A percentile compares a stretch with the other conserved stretches of the same genome.
Evolutionary conservation across 2,329 filamentous ascomycete genomes (phyloP).

Genomic region (Claviceps purpurea): DNA sequence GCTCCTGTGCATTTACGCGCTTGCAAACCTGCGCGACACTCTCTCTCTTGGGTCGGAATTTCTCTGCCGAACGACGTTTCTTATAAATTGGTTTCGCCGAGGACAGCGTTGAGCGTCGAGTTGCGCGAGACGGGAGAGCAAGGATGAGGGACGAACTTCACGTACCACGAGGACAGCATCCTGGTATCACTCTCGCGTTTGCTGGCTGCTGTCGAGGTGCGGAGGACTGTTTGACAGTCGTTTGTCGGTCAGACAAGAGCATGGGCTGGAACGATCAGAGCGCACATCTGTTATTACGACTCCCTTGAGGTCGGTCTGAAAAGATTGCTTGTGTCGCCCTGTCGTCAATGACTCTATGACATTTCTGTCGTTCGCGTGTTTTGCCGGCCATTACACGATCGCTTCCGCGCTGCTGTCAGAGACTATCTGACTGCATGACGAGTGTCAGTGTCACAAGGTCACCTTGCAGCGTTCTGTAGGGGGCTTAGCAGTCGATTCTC

Average conservation of each 20-base stretch:
- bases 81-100: not conserved
- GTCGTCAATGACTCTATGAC: not conserved
- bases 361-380: not conserved
- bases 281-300: not conserved
- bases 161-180: not conserved
- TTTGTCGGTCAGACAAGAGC: not conserved
- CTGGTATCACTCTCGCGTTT: not conserved
- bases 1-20: conserved; percentile 1
- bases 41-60: not conserved
- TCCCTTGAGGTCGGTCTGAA: not conserved
- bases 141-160: not conserved
- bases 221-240: conserved; percentile 1
- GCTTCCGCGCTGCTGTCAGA: not conserved
- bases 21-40: not conserved
- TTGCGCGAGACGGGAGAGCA: not conserved
- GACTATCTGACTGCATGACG: not conserved
- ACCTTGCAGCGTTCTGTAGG: not conserved
- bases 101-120: not conserved
- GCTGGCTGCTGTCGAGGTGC: conserved; percentile 4
- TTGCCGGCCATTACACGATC: not conserved
- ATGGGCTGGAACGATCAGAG: not conserved
- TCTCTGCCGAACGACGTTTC: not conserved
- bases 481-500: not conserved
- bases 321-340: not conserved
- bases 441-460: conserved; percentile 1